phyloP scores from a whole-genome alignment of 2,329 filamentous ascomycete species.

The Thielaviopsis musarum region DNA sequence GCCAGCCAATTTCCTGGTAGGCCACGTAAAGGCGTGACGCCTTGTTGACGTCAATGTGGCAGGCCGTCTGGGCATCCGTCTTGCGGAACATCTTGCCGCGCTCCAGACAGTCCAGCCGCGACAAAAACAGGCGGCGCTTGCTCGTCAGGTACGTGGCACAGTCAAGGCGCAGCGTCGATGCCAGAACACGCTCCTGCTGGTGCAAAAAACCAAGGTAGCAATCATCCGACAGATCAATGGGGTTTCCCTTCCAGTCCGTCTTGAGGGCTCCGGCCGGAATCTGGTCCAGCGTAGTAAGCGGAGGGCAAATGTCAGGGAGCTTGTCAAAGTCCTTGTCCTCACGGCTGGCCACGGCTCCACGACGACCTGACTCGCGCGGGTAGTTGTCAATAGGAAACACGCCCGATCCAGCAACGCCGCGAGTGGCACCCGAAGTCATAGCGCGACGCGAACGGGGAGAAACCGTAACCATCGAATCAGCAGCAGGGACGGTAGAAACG shows the following conservation, averaged over 20 bases:
- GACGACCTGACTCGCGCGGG: conserved; percentile 9
- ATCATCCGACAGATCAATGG: conserved; percentile 59
- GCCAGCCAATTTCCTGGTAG: conserved; percentile 76
- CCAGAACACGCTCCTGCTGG: conserved; percentile 59
- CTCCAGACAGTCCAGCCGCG: conserved; percentile 48
- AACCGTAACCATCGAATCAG: not conserved
- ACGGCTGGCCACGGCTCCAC: conserved; percentile 42
- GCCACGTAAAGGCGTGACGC: conserved; percentile 83
- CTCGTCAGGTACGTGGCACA: conserved; percentile 81
- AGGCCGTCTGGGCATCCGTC: conserved; percentile 90
- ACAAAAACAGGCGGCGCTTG: conserved; percentile 81
- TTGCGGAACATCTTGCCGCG: conserved; percentile 78
- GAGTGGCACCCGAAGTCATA: conserved; percentile 6
- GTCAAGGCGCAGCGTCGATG: conserved; percentile 63
- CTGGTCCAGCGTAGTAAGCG: conserved; percentile 42
- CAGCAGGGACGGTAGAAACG: not conserved
- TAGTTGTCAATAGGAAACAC: conserved; percentile 10
- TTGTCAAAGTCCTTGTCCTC: conserved; percentile 69
- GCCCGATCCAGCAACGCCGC: conserved; percentile 8
- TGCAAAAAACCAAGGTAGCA: conserved; percentile 55
- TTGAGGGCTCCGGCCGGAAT: conserved; percentile 55
- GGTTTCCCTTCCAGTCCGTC: conserved; percentile 72
- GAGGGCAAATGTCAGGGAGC: conserved; percentile 57
- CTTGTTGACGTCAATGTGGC: conserved; percentile 97
- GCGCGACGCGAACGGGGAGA: conserved; percentile 6